These are phyloP conservation scores for Tolypocladium tropicale DNA, from an alignment of 2,329 filamentous ascomycete species.

Conservation along the genomic window DNA sequence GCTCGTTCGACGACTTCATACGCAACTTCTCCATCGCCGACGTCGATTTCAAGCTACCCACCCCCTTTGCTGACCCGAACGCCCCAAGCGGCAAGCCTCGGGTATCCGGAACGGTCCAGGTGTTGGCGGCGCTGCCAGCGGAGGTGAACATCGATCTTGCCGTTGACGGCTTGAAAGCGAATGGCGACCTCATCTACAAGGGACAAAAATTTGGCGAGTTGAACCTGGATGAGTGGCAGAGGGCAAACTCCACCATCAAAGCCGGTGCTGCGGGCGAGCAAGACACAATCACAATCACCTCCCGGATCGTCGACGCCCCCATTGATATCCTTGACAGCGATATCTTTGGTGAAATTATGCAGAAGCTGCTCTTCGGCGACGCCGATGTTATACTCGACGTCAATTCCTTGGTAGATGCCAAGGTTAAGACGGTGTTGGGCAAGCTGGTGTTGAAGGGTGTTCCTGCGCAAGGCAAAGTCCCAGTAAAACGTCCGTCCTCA, in stretches of 20 bases:
- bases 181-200: constrained; percentile 72
- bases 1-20: constrained; percentile 71
- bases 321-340: constrained; percentile 72
- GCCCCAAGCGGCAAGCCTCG: constrained; percentile 64
- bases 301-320: constrained; percentile 67
- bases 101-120: constrained; percentile 75
- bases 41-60: constrained; percentile 77
- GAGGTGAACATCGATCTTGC: constrained; percentile 81
- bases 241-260: constrained; percentile 67
- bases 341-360: constrained; percentile 71
- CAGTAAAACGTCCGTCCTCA: constrained; percentile 80
- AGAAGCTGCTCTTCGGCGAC: constrained; percentile 66
- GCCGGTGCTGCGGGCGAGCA: constrained; percentile 43
- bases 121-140: constrained; percentile 66
- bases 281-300: constrained; percentile 61
- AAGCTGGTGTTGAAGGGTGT: constrained; percentile 72
- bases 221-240: constrained; percentile 72
- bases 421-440: constrained; percentile 73
- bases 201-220: constrained; percentile 70
- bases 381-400: constrained; percentile 62
- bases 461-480: constrained; percentile 75
- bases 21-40: constrained; percentile 79
- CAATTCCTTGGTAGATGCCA: constrained; percentile 71
- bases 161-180: constrained; percentile 66
- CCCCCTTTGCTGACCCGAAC: constrained; percentile 66